Conservation (phyloP, 768 basidiomycete genomes). For the Mycena pura region DNA sequence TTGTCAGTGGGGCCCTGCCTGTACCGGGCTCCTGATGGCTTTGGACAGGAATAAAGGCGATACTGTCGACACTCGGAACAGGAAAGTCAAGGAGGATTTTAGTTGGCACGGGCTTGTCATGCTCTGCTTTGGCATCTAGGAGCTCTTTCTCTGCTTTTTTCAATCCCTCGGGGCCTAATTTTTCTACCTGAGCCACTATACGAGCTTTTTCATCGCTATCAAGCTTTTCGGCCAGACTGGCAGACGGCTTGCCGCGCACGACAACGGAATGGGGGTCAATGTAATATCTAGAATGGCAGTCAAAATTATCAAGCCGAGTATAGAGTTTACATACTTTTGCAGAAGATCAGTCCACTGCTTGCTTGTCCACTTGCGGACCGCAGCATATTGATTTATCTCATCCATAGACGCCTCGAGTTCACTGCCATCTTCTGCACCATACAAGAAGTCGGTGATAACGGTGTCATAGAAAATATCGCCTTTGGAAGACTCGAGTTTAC, state of each 20-base stretch:
- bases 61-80: slow-evolving; percentile 89
- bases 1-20: slow-evolving; percentile 45
- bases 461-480: slow-evolving; percentile 79
- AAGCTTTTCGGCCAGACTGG: slow-evolving; percentile 77
- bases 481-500: slow-evolving; percentile 82
- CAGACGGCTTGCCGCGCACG: slow-evolving; percentile 90
- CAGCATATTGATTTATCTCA: slow-evolving; percentile 75
- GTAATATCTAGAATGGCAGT: slow-evolving; percentile 66
- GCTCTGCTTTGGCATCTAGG: slow-evolving; percentile 85
- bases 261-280: slow-evolving; percentile 74
- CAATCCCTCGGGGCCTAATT: slow-evolving; percentile 84
- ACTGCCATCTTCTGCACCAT: slow-evolving; percentile 83
- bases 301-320: neutral
- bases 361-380: slow-evolving; percentile 73
- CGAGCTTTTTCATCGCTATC: slow-evolving; percentile 84
- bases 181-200: slow-evolving; percentile 68
- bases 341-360: slow-evolving; percentile 81
- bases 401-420: slow-evolving; percentile 77
- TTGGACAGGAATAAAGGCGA: slow-evolving; percentile 88
- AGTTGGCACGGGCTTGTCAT: slow-evolving; percentile 81
- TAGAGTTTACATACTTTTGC: slow-evolving; percentile 58
- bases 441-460: slow-evolving; percentile 85
- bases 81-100: slow-evolving; percentile 85
- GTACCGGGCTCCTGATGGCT: slow-evolving; percentile 67
- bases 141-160: slow-evolving; percentile 69